phyloP scores from a whole-genome alignment of 2,329 filamentous ascomycete genomes.

The Fusarium pininemorale region DNA sequence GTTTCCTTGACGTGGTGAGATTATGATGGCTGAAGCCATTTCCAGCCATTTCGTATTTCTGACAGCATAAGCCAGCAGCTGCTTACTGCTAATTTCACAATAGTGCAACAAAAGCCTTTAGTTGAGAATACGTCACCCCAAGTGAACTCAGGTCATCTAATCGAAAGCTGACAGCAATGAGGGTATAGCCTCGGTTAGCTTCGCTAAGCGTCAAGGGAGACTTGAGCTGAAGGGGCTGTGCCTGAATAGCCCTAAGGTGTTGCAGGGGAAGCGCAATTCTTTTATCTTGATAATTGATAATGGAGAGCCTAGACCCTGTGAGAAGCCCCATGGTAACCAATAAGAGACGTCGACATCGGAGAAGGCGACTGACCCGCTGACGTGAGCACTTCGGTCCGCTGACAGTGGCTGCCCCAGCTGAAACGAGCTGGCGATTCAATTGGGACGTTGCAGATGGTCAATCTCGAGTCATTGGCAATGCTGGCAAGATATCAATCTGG shows the following conservation, averaged over 20 bases:
- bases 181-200: background rate
- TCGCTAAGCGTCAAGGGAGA: too few relatives aligned
- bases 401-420: background rate
- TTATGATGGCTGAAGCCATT: background rate
- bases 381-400: background rate
- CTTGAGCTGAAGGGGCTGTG: background rate
- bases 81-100: background rate
- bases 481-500: background rate
- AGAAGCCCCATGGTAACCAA: background rate
- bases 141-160: background rate
- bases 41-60: background rate
- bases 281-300: background rate
- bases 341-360: background rate
- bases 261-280: background rate
- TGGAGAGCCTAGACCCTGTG: too few relatives aligned
- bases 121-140: background rate
- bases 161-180: background rate
- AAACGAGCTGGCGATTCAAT: background rate
- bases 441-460: background rate
- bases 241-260: background rate
- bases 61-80: background rate
- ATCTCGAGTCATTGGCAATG: background rate
- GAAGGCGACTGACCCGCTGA: background rate
- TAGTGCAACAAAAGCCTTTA: background rate
- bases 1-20: background rate